Evolutionary conservation across 73 alveolate genomes (phyloP).

Genomic region (Stentor roeselii): DNA sequence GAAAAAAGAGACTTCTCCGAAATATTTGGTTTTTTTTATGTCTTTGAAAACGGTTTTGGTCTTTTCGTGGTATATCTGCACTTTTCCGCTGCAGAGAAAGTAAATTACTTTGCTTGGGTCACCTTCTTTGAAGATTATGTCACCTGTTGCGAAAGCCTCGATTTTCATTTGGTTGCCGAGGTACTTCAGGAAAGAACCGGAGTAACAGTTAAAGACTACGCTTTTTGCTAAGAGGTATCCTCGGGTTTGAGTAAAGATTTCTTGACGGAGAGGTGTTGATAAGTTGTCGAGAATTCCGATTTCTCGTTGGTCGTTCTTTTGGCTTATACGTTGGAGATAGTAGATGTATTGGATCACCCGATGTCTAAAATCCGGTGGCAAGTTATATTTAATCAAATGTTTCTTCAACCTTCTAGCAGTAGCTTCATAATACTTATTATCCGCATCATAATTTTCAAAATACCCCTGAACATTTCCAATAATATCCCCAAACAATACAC

Average conservation of each 20-base stretch:
- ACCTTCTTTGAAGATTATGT: slow-evolving; percentile 24
- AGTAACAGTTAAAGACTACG: slow-evolving; percentile 46
- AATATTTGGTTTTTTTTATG: neutral
- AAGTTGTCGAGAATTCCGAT: slow-evolving; percentile 63
- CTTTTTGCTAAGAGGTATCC: slow-evolving; percentile 64
- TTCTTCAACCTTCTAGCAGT: slow-evolving; percentile 61
- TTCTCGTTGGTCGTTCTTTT: slow-evolving; percentile 65
- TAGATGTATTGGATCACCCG: slow-evolving; percentile 68
- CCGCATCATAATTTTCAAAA: slow-evolving; percentile 51
- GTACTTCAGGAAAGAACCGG: slow-evolving; percentile 40
- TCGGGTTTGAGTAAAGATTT: slow-evolving; percentile 51
- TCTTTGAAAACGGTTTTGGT: slow-evolving; percentile 2
- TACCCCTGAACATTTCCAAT: slow-evolving; percentile 66
- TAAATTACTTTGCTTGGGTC: neutral
- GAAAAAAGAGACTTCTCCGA: slow-evolving; percentile 25
- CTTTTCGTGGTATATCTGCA: neutral
- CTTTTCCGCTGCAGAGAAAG: neutral
- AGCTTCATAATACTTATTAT: slow-evolving; percentile 55
- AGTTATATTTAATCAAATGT: slow-evolving; percentile 53
- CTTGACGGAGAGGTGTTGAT: slow-evolving; percentile 52
- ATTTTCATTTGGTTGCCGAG: slow-evolving; percentile 15
- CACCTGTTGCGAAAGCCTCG: slow-evolving; percentile 14
- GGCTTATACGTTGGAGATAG: slow-evolving; percentile 58
- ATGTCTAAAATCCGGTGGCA: slow-evolving; percentile 58
- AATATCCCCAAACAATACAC: slow-evolving; percentile 81